These are phyloP conservation scores for Oemleria cerasiformis DNA, from an alignment of 306 rosid genomes.

Conservation along the genomic window DNA sequence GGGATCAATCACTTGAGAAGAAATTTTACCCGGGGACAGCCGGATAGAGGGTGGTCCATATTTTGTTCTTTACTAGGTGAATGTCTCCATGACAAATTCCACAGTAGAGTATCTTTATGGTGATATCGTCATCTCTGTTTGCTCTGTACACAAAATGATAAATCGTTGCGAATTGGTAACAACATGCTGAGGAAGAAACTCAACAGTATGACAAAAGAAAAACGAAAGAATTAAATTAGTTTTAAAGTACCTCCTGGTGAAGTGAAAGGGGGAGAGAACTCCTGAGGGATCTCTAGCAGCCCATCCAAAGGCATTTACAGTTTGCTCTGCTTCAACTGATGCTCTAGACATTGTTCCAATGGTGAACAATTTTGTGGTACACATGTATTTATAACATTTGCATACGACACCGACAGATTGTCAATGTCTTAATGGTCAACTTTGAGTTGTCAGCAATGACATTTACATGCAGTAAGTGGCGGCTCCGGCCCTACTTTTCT, in stretches of 20 bases:
- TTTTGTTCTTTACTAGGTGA: constrained; percentile 3
- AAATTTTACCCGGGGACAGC: constrained; percentile 11
- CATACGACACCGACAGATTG: too few relatives aligned
- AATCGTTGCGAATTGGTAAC: too few relatives aligned
- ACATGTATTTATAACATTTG: too few relatives aligned
- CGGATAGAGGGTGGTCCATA: constrained; percentile 2
- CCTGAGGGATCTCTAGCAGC: constrained; percentile 13
- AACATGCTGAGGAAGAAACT: too few relatives aligned
- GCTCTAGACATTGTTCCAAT: too few relatives aligned
- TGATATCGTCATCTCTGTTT: constrained; percentile 11
- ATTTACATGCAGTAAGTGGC: too few relatives aligned
- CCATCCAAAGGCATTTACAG: background rate
- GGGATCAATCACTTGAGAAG: background rate
- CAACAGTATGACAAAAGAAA: too few relatives aligned
- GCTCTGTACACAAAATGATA: background rate
- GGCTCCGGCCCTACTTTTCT: too few relatives aligned
- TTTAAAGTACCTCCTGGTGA: constrained; percentile 13
- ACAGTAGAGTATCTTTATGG: constrained; percentile 6
- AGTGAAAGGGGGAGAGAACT: constrained; percentile 14
- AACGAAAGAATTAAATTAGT: too few relatives aligned
- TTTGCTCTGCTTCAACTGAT: background rate
- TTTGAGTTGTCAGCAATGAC: too few relatives aligned
- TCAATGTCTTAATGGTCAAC: too few relatives aligned
- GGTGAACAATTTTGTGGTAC: too few relatives aligned
- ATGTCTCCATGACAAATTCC: constrained; percentile 18